Evolutionary conservation across 164 flowering plant species (phyloP), one percentile per base, ranked within the genome.

Genomic region (Tinospora cordifolia): DNA sequence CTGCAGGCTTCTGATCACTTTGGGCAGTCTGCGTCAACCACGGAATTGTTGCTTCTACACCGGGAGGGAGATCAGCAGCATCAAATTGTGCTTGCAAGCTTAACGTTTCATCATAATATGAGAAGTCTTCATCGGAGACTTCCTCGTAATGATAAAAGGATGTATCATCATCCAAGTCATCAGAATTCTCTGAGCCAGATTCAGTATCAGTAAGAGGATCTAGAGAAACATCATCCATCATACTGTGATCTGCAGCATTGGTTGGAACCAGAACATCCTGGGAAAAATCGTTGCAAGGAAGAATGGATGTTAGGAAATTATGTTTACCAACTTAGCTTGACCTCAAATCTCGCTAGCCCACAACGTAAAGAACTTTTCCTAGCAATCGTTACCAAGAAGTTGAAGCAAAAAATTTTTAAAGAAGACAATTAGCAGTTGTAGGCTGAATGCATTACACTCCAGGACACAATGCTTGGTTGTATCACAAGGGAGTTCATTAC

Each of bases 61-160:
- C 75, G 39, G 77, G 69, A 66, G 79, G 77, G 57, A 69, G 69
- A 74, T 66, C 75, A 36, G 54, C 58, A 19, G 70, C 74, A 75
- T 72, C 74, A n/a, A 71, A 75, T 58, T 75, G 74, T 13, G 72
- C 75, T 25, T 78, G 75, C 63, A 75, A 75, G 70, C 34, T 70
- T 67, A 75, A 14, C 46, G n/a, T 62, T 17, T 66, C 71, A 51
- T 70, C 66, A 38, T 67, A 46, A 46, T 44, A 36, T 34, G 17
- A 10, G 26, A 46, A 65, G 12, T 58, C 69, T 26, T 65, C 69
- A 41, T 75, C 58, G 62, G 51, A 41, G 4, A 60, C 15, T 34
- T 59, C 41, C 39, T 72, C 78, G 12, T 24, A 54, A 19, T 62
- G 17, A 62, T 17, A 47, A 6, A 22, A 68, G 24, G 24, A 62